Base-by-base conservation (phyloP, 1,139 yeast genomes). In the Yamadazyma atlantica region DNA sequence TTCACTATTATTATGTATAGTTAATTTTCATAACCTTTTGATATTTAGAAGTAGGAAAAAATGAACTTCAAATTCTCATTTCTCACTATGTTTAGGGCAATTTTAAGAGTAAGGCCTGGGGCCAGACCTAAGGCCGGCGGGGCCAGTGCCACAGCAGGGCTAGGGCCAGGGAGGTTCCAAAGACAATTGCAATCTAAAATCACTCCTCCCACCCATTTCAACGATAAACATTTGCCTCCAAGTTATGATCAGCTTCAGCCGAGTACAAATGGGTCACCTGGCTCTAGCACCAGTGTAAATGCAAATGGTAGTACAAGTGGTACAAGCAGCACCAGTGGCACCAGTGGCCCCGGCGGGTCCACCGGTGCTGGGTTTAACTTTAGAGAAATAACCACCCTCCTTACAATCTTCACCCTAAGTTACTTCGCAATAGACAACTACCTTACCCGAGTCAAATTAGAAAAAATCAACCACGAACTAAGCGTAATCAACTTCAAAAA, bases 391-490 rank as follows among this genome's bases (percentile, higher is more conserved):
- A 51, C 68, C 1, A 50, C 65, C 2, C 50, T 69, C 16, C 36
- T 69, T n/a, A 72, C 71, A 2, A 62, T 66, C 61, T 51, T 60
- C 28, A 61, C 66, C 2, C 53, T 70, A 31, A 64, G 75, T 0
- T 78, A 72, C 48, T 58, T 78, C 33, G 80, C 82, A 1, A 47
- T 77, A 5, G 82, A 78, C 49, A 76, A 73, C 48, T 77, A 77
- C 51, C 51, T 62, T 18, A 63, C 63, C 24, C 58, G 81, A 32
- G 51, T 68, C 14, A 59, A 57, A 39, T 46, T 74, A 22, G 81
- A 77, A 40, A 62, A 67, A 37, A 54, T 60, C 29, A 64, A 48
- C 45, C 64, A 54, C 45, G 80, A 59, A 51, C 61, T 62, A 32
- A 65, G 57, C 9, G 71, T 67, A 35, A 66, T 60, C 46, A 73